Percentiles rank a stretch among this genome's conserved stretches.
phyloP scores from a whole-genome alignment of 2,329 filamentous ascomycete genomes.

The Alternaria conjuncta region DNA sequence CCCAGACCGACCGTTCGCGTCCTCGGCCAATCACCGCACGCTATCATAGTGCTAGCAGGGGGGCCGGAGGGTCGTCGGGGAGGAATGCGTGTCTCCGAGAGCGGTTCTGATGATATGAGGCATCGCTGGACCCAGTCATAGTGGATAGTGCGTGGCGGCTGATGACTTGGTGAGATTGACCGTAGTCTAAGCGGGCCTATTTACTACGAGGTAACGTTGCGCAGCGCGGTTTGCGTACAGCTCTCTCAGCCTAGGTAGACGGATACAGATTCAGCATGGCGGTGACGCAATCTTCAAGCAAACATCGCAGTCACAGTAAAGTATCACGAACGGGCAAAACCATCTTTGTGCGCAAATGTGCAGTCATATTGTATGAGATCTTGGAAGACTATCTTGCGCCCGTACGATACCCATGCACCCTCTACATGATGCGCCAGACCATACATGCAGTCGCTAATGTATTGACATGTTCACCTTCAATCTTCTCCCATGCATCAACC shows the following conservation, averaged over 20 bases:
- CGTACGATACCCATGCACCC: slow-evolving; percentile 38
- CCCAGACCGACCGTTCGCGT: slow-evolving; percentile 16
- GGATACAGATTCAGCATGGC: background rate
- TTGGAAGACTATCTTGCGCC: slow-evolving; percentile 10
- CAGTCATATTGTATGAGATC: slow-evolving; percentile 10
- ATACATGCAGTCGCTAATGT: slow-evolving; percentile 33
- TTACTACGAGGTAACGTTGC: background rate
- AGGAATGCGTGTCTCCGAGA: slow-evolving; percentile 27
- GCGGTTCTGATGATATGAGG: background rate
- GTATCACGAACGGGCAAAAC: background rate
- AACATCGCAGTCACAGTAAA: background rate
- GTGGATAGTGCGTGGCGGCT: background rate
- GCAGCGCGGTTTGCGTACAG: background rate
- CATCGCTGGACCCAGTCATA: slow-evolving; percentile 14
- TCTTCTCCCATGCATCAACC: background rate
- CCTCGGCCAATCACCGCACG: slow-evolving; percentile 4
- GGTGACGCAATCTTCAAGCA: slow-evolving; percentile 1
- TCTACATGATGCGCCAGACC: slow-evolving; percentile 26
- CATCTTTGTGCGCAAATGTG: background rate
- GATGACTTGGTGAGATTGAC: background rate
- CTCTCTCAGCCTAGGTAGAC: background rate
- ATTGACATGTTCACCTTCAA: background rate
- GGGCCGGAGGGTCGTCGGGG: slow-evolving; percentile 18
- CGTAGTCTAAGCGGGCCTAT: background rate
- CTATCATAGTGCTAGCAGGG: slow-evolving; percentile 1